Evolutionary conservation across 257 asterid genomes (phyloP), one percentile per base, ranked within the genome.

Genomic region (Lavandula angustifolia): DNA sequence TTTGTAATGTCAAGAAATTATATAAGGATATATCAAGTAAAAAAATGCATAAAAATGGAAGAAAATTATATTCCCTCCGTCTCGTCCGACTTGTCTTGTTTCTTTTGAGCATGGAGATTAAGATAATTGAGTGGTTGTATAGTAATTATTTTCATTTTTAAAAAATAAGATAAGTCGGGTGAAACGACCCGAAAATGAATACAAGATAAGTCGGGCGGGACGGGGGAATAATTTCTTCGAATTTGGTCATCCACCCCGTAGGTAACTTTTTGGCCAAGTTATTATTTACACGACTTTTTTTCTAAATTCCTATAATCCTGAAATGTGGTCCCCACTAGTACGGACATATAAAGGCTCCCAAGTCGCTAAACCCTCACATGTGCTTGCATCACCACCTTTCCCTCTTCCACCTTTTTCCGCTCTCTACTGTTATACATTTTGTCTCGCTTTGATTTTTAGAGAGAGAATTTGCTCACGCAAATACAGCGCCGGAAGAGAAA

Each of bases 321-420:
- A 56, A 68, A 70, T 0, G 29, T 22, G 60, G 68, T n/a, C 79
- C 81, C 82, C 76, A 61, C 43, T 12, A 72, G 76, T 82, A 78
- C 86, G 81, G 88, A 64, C 77, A 74, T 51, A 75, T 80, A 84
- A 74, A 72, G 75, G 73, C 75, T 60, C 71, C 78, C 60, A 71
- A 80, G 75, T 71, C 77, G 47, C 79, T 78, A 61, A 73, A 78
- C 81, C 80, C 75, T 76, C 76, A 75, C 79, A 64, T 77, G n/a
- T n/a, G n/a, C n/a, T n/a, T n/a, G 75, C 79, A 70, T 65, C 79
- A 65, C 77, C 72, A 66, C 78, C 60, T 67, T 72, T 70, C 38
- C 50, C 35, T 60, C 41, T 27, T 27, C 1, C 13, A 29, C 29
- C 3, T 53, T 70, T 63, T 60, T 67, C 12, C 77, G 42, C 65